Conservation (phyloP, 1,284 basidiomycete genomes). For the Athelia psychrophila region DNA sequence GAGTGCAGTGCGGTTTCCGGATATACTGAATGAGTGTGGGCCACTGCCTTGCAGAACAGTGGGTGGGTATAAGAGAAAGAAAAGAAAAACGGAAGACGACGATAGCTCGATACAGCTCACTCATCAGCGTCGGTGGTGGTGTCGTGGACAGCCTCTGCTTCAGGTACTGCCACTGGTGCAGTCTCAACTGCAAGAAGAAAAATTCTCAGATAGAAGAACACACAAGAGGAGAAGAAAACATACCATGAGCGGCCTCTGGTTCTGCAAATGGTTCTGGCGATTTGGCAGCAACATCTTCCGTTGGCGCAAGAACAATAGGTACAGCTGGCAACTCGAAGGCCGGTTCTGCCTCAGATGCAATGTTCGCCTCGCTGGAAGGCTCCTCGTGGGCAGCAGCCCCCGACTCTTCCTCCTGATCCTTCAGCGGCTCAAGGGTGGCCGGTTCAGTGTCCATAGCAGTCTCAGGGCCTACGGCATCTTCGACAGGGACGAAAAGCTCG, state of each 20-base stretch:
- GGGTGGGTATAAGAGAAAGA: too few relatives aligned
- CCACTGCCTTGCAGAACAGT: too few relatives aligned
- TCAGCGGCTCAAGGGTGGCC: background rate
- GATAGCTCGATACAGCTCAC: too few relatives aligned
- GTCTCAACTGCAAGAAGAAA: too few relatives aligned
- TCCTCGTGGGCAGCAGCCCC: background rate
- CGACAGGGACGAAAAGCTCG: background rate
- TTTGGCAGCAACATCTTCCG: background rate
- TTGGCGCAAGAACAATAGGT: background rate
- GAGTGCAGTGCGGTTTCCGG: too few relatives aligned
- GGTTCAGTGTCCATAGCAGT: background rate
- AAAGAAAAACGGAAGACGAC: too few relatives aligned
- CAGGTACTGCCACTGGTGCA: too few relatives aligned
- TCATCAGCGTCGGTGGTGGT: too few relatives aligned
- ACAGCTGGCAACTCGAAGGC: background rate
- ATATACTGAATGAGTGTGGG: too few relatives aligned
- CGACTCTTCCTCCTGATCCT: background rate
- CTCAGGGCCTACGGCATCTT: background rate
- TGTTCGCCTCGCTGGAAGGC: background rate
- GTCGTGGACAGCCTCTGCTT: too few relatives aligned
- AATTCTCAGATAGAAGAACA: too few relatives aligned
- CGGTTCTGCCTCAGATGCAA: background rate
- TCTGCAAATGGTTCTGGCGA: background rate
- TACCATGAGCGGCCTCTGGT: background rate
- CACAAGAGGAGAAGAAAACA: too few relatives aligned